Percentiles rank a stretch among this genome's conserved stretches.
phyloP scores from a whole-genome alignment of 2,329 filamentous ascomycete species.

The Penicillium sp. region DNA sequence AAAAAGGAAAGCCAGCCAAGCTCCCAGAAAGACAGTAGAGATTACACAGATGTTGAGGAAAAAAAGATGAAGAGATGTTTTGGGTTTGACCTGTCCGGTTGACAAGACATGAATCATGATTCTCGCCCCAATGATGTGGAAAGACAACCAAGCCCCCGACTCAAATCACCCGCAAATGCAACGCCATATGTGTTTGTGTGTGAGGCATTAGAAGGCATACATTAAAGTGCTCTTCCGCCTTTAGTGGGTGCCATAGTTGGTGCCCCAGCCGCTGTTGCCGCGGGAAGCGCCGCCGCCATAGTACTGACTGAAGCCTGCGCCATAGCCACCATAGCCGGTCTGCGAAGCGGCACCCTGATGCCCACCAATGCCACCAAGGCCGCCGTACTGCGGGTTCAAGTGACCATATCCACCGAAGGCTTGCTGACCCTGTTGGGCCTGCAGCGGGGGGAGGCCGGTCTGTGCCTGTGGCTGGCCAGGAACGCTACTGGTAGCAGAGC shows the following conservation, averaged over 20 bases:
- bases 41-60: conserved; percentile 37
- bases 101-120: conserved; percentile 7
- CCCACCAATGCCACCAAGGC: conserved; percentile 38
- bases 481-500: conserved; percentile 56
- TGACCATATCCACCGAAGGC: conserved; percentile 54
- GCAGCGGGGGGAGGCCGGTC: conserved; percentile 50
- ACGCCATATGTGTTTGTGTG: conserved; percentile 29
- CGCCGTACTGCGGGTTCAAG: conserved; percentile 50
- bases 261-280: conserved; percentile 42
- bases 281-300: conserved; percentile 35
- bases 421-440: conserved; percentile 50
- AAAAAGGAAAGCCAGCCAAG: conserved; percentile 31
- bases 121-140: conserved; percentile 7
- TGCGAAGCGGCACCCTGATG: conserved; percentile 41
- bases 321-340: conserved; percentile 41
- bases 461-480: conserved; percentile 48
- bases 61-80: conserved; percentile 24
- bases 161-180: conserved; percentile 26
- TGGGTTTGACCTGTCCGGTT: conserved; percentile 13
- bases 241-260: conserved; percentile 44
- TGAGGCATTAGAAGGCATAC: conserved; percentile 18
- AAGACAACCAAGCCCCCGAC: conserved; percentile 13
- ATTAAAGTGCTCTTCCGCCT: conserved; percentile 20
- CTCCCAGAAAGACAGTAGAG: conserved; percentile 37
- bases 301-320: conserved; percentile 40